Conservation (phyloP, 1,284 basidiomycete species). For the Acaromyces ingoldii region DNA sequence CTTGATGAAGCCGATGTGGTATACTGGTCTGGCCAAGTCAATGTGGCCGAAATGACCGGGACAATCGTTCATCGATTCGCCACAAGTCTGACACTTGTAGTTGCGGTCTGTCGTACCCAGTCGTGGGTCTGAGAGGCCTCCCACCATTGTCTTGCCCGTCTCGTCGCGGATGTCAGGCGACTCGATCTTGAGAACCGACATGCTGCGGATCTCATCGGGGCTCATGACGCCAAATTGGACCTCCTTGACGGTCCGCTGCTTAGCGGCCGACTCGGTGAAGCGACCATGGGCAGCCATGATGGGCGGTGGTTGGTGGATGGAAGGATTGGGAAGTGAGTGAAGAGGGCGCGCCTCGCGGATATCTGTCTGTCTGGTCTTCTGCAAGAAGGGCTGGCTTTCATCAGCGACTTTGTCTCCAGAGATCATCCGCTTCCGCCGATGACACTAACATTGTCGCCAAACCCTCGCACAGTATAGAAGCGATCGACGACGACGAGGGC, state of each 20-base stretch:
- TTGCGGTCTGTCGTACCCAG: constrained; percentile 98
- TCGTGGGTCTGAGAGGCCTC: constrained; percentile 93
- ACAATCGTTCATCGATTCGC: constrained; percentile 60
- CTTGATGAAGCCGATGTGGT: constrained; percentile 92
- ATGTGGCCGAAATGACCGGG: constrained; percentile 99
- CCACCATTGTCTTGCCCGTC: constrained; percentile 70
- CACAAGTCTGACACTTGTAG: constrained; percentile 99
- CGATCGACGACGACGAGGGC: no score
- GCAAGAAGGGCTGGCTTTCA: no score
- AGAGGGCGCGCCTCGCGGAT: no score
- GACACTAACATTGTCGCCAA: no score
- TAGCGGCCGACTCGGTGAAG: constrained; percentile 78
- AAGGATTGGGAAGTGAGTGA: no score
- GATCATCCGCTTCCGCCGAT: no score
- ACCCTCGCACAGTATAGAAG: no score
- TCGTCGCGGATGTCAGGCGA: constrained; percentile 98
- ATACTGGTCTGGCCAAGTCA: constrained; percentile 91
- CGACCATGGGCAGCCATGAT: constrained; percentile 11
- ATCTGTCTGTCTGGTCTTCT: no score
- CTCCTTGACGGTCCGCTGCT: constrained; percentile 75
- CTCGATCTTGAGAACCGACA: constrained; percentile 96
- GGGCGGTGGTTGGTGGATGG: neutral
- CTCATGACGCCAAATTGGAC: constrained; percentile 99
- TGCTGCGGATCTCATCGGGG: constrained; percentile 99
- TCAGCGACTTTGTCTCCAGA: no score